phyloP scores from a whole-genome alignment of 2,329 filamentous ascomycete genomes.

The Monilinia fructicola region DNA sequence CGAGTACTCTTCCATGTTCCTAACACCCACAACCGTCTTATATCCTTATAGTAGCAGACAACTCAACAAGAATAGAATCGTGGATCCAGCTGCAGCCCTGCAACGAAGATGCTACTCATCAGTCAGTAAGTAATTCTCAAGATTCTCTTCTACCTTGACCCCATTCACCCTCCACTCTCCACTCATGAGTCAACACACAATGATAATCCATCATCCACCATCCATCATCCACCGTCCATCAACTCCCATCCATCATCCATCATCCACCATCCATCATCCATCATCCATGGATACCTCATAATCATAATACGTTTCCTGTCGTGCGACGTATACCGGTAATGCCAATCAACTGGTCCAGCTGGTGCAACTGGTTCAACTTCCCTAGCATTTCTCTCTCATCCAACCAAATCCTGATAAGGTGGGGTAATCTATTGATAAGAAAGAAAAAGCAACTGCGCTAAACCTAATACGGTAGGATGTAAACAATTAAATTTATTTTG shows the following conservation, averaged over 20 bases:
- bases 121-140: neutral
- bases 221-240: no score
- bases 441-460: conserved; percentile 1
- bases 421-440: neutral
- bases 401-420: conserved; percentile 18
- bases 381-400: no score
- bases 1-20: neutral
- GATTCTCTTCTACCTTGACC: neutral
- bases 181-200: conserved; percentile 18
- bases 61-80: neutral
- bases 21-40: neutral
- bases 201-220: no score
- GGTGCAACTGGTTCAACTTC: neutral
- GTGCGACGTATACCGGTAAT: neutral
- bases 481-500: conserved; percentile 23
- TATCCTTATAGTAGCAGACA: no score
- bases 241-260: no score
- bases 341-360: conserved; percentile 13
- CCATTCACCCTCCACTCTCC: conserved; percentile 8
- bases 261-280: no score
- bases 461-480: conserved; percentile 1
- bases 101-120: neutral
- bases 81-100: conserved; percentile 21
- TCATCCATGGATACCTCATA: neutral
- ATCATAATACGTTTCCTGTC: conserved; percentile 1